These are phyloP conservation scores for Pelargonium citronellum DNA, from an alignment of 441 rosid genomes.

Conservation along the genomic window DNA sequence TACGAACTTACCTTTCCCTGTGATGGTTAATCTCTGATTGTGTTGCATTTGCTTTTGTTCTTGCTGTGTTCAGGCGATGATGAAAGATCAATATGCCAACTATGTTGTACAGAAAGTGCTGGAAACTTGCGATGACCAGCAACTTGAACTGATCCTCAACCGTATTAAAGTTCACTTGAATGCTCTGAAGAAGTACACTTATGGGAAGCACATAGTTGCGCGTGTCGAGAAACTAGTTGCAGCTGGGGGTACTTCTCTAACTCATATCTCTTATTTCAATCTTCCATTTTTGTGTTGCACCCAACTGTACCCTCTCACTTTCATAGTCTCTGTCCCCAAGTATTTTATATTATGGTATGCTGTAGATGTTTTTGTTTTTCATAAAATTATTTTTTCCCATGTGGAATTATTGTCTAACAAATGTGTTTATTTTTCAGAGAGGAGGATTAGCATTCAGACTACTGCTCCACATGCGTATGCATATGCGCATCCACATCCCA, in stretches of 20 bases:
- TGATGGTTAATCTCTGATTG: neutral
- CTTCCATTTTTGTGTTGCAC: too few species aligned
- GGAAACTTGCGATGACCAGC: slow-evolving; percentile 91
- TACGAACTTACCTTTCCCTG: too few species aligned
- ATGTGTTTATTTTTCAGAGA: slow-evolving; percentile 35
- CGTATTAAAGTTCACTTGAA: slow-evolving; percentile 91
- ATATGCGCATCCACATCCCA: slow-evolving; percentile 64
- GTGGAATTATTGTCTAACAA: slow-evolving; percentile 9
- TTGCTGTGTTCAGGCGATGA: slow-evolving; percentile 63
- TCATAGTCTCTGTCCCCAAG: slow-evolving; percentile 27
- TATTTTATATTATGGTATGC: too few species aligned
- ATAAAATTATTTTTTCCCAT: neutral
- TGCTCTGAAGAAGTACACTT: slow-evolving; percentile 92
- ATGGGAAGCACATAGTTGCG: slow-evolving; percentile 93
- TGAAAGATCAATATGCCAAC: slow-evolving; percentile 98
- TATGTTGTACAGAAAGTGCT: slow-evolving; percentile 93
- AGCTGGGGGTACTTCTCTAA: slow-evolving; percentile 68
- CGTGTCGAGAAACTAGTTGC: slow-evolving; percentile 98
- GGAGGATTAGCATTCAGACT: slow-evolving; percentile 59
- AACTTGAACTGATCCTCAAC: slow-evolving; percentile 78
- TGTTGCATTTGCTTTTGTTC: slow-evolving; percentile 8
- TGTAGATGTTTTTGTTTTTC: neutral
- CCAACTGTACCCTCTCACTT: too few species aligned
- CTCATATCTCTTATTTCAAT: neutral
- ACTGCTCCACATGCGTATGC: slow-evolving; percentile 43